phyloP scores from a whole-genome alignment of 306 rosid genomes.

The Cucurbita argyrosperma region DNA sequence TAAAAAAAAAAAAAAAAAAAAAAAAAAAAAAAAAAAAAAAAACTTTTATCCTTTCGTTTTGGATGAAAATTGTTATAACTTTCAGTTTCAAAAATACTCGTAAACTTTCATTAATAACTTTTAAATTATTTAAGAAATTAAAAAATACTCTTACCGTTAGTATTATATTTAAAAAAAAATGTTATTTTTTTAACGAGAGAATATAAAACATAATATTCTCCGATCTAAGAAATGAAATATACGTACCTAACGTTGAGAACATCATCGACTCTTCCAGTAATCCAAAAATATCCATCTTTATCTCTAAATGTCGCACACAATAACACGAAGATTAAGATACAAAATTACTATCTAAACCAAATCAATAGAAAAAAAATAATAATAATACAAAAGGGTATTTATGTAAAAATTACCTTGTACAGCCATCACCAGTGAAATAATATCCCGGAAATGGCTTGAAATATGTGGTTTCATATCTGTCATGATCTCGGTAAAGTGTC shows the following conservation, averaged over 20 bases:
- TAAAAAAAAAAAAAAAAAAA: too few relatives aligned
- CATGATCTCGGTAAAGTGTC: slow-evolving; percentile 83
- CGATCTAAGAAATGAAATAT: background rate
- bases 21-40: too few relatives aligned
- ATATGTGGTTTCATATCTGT: slow-evolving; percentile 89
- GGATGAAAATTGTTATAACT: too few relatives aligned
- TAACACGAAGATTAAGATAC: slow-evolving; percentile 9
- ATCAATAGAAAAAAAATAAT: background rate
- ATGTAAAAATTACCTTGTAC: slow-evolving; percentile 40
- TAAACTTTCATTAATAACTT: too few relatives aligned
- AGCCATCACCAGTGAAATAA: slow-evolving; percentile 97
- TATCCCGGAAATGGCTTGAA: slow-evolving; percentile 89
- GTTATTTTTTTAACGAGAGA: background rate
- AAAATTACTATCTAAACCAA: background rate
- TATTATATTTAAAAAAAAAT: too few relatives aligned
- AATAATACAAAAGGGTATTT: too few relatives aligned
- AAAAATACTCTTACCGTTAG: too few relatives aligned
- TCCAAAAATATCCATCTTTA: slow-evolving; percentile 93
- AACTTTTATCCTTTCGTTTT: too few relatives aligned
- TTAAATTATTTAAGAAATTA: too few relatives aligned
- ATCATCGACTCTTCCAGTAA: slow-evolving; percentile 96
- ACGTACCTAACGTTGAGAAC: slow-evolving; percentile 82
- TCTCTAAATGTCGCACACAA: slow-evolving; percentile 39
- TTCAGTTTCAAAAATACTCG: too few relatives aligned
- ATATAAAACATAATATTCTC: background rate